Conservation (phyloP, 768 basidiomycete species). For the Phylloporus scabripes region DNA sequence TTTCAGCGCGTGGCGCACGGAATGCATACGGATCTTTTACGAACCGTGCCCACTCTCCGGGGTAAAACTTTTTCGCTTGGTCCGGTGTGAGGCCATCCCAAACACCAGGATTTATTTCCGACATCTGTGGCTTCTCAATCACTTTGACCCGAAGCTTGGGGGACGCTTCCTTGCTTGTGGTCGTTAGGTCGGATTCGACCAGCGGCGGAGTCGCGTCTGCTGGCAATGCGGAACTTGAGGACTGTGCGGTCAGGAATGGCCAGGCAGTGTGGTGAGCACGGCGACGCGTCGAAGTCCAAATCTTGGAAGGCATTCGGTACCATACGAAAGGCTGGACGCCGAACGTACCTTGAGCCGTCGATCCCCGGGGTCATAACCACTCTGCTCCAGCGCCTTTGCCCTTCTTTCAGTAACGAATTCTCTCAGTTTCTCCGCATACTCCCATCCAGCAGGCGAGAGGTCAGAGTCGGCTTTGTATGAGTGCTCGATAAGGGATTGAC, state of each 20-base stretch:
- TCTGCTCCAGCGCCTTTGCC: constrained; percentile 66
- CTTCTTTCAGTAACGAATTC: constrained; percentile 87
- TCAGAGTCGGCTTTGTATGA: constrained; percentile 99
- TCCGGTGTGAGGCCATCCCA: constrained; percentile 95
- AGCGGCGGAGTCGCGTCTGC: constrained; percentile 2
- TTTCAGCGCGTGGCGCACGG: constrained; percentile 89
- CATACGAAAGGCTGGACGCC: not conserved
- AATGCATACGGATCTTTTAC: constrained; percentile 90
- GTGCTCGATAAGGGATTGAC: constrained; percentile 97
- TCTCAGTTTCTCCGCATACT: constrained; percentile 85
- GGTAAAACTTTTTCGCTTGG: constrained; percentile 84
- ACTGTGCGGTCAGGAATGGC: constrained; percentile 64
- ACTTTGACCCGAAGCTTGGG: constrained; percentile 62
- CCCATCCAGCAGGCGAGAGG: constrained; percentile 91
- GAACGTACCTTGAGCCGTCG: constrained; percentile 61
- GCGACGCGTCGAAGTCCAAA: constrained; percentile 95
- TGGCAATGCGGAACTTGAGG: constrained; percentile 11
- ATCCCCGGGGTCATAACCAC: constrained; percentile 55
- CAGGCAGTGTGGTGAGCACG: constrained; percentile 94
- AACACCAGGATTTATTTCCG: constrained; percentile 95
- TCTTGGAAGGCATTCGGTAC: constrained; percentile 40
- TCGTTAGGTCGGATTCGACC: not conserved
- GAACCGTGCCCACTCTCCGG: constrained; percentile 92
- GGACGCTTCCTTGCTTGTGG: constrained; percentile 3
- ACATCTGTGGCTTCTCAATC: constrained; percentile 93